Percentiles rank a stretch among this genome's conserved stretches.
Conservation (phyloP, 495 filamentous ascomycete genomes). For the Tuber borchii region DNA sequence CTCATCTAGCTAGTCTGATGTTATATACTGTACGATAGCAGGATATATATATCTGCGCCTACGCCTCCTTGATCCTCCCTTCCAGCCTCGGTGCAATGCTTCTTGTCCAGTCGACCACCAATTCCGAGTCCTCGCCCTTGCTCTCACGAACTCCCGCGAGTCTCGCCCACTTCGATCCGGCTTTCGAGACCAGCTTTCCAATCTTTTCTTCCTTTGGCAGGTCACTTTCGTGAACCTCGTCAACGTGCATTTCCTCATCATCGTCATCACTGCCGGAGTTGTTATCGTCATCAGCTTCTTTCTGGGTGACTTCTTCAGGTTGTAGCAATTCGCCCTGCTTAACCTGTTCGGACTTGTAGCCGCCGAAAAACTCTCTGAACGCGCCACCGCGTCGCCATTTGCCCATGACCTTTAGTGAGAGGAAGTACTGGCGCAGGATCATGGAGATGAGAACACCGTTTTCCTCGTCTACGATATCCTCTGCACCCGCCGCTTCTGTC, state of each 20-base stretch:
- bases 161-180: conserved; percentile 68
- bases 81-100: conserved; percentile 70
- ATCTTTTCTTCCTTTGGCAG: conserved; percentile 42
- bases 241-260: conserved; percentile 41
- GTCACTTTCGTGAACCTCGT: conserved; percentile 38
- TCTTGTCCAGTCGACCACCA: conserved; percentile 68
- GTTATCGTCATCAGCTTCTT: conserved; percentile 44
- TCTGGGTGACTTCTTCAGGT: conserved; percentile 45
- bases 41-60: conserved; percentile 9
- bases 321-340: conserved; percentile 60
- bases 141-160: conserved; percentile 55
- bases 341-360: conserved; percentile 42
- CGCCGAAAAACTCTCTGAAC: conserved; percentile 35
- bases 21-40: neutral
- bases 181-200: conserved; percentile 52
- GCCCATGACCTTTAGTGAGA: conserved; percentile 70
- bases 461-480: conserved; percentile 75
- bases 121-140: conserved; percentile 51
- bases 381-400: conserved; percentile 62
- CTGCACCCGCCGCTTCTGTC: conserved; percentile 65
- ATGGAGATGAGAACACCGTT: conserved; percentile 77
- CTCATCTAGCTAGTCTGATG: neutral
- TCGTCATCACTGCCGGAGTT: conserved; percentile 44
- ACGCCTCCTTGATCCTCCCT: conserved; percentile 55
- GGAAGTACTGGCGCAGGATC: conserved; percentile 82